Conservation (phyloP, 768 basidiomycete genomes). For the Epithele typhae region DNA sequence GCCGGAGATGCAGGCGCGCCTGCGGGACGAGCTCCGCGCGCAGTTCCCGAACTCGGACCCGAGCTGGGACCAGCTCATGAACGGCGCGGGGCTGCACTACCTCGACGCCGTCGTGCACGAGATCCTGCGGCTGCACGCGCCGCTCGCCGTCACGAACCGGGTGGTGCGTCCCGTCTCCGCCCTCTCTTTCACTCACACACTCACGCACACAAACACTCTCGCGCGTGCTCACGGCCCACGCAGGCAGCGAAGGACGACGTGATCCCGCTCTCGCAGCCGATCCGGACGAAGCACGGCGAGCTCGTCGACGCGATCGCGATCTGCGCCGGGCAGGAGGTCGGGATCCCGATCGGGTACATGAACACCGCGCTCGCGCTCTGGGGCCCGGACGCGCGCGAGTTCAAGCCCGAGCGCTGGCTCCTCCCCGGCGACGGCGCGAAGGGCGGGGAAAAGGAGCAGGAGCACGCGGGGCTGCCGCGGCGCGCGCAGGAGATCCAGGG, state of each 20-base stretch:
- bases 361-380: constrained; percentile 38
- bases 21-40: constrained; percentile 44
- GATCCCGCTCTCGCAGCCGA: constrained; percentile 32
- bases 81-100: constrained; percentile 39
- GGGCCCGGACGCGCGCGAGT: constrained; percentile 41
- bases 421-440: too few species aligned
- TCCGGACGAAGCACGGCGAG: constrained; percentile 6
- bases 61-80: constrained; percentile 48
- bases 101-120: constrained; percentile 51
- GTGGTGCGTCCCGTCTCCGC: constrained; percentile 29
- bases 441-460: too few species aligned
- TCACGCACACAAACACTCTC: background rate
- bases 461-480: constrained; percentile 23
- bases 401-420: constrained; percentile 43
- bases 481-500: constrained; percentile 32
- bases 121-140: constrained; percentile 40
- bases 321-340: constrained; percentile 34
- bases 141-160: constrained; percentile 31
- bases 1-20: constrained; percentile 39
- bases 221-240: background rate
- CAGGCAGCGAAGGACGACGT: constrained; percentile 38
- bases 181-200: too few species aligned
- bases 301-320: constrained; percentile 32
- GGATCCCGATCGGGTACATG: constrained; percentile 34
- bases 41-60: constrained; percentile 41